Conservation (phyloP, 1,284 basidiomycete species). For the Violaceomyces palustris region DNA sequence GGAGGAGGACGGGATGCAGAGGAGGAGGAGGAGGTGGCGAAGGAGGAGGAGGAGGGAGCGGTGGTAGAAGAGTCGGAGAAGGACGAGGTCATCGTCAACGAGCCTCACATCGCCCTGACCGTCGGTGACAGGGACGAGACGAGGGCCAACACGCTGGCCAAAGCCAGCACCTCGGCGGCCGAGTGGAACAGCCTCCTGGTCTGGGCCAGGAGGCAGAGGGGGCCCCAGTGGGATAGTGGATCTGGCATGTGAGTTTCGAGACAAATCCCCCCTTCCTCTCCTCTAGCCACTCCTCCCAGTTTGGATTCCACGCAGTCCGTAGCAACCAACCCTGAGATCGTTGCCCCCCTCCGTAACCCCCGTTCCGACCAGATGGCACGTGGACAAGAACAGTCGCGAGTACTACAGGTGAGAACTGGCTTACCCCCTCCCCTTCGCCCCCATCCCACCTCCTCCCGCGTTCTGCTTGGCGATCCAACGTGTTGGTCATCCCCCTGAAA, state of each 20-base stretch:
- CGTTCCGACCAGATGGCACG: slow-evolving; percentile 20
- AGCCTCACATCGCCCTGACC: too few species aligned
- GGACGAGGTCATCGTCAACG: background rate
- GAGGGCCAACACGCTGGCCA: slow-evolving; percentile 15
- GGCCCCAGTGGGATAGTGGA: slow-evolving; percentile 39
- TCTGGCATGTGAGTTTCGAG: slow-evolving; percentile 14
- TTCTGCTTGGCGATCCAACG: too few species aligned
- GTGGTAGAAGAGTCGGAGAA: too few species aligned
- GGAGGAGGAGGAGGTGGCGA: too few species aligned
- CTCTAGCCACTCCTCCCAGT: background rate
- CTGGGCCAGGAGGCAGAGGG: slow-evolving; percentile 37
- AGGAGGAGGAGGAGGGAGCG: too few species aligned
- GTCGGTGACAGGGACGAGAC: slow-evolving; percentile 12
- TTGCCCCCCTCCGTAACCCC: background rate
- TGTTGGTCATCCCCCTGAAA: too few species aligned
- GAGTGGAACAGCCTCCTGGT: slow-evolving; percentile 42
- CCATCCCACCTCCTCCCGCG: too few species aligned
- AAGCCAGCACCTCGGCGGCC: slow-evolving; percentile 33
- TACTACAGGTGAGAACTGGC: slow-evolving; percentile 14
- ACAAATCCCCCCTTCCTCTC: background rate
- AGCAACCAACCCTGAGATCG: background rate
- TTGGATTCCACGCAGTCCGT: background rate
- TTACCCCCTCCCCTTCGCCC: background rate
- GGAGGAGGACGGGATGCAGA: too few species aligned
- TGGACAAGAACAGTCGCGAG: slow-evolving; percentile 21